Evolutionary conservation across 2,329 filamentous ascomycete species (phyloP), one percentile per base, ranked within the genome.

Genomic region (Diplodia corticola): DNA sequence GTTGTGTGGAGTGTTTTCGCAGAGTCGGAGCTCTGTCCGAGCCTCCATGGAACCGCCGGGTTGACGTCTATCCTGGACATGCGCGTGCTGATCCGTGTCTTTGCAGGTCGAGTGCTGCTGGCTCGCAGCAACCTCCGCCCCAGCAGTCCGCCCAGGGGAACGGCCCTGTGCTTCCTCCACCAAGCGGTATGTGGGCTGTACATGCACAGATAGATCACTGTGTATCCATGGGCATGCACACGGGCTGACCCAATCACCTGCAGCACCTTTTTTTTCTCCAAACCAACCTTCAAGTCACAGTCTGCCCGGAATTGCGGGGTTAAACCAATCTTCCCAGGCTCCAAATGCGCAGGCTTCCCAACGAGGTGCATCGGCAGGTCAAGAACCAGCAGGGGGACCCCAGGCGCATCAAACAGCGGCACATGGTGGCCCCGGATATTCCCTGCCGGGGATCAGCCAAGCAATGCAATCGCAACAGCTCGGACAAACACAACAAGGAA

Each of bases 381-480:
- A 67, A 50, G 77, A 79, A 48, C 71, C 74, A 24, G 73, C 78
- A 69, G 70, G 74, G 13, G 69, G 70, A 28, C 69, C 74, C 63
- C 79, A 77, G 65, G 69, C 67, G 60, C 71, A 71, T 48, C 75
- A 77, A 67, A 69, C 71, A 15, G 69, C 74, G 22, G 72, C 72
- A 17, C 78, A 78, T 64, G 78, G 74, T 64, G 78, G 74, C 9
- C 72, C 79, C n/a, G 74, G 73, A 48, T 82, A 81, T 68, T 77
- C 79, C 24, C 70, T 83, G 51, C 80, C 80, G 9, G 78, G 76
- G 54, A 78, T 82, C 68, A 80, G 76, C 57, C 80, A 82, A 71
- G 80, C 79, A 10, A 77, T 78, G 24, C 75, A 74, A 63, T 73
- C 78, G 40, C 75, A 77, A 50, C 79, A 78, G 61, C 75, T 77